Base-by-base conservation (phyloP, 208 protist genomes). In the Trypanosoma rangeli region DNA sequence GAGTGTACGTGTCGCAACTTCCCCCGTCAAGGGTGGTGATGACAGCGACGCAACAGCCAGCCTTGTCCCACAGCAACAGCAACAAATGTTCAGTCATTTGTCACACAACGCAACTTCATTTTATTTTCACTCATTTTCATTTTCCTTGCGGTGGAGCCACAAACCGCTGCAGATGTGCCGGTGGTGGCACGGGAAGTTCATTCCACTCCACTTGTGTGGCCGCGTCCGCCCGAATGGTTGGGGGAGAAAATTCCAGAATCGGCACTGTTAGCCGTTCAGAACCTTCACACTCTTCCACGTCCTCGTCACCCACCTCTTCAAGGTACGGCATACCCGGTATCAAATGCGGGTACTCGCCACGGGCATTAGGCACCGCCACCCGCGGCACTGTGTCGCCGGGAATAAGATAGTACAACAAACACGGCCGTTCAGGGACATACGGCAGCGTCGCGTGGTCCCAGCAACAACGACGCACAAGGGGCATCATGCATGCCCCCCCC, bases 381-480 rank as follows among this genome's bases (percentile, higher is more conserved):
- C 87, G 86, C 70, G 74, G 82, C 20, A 93, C 82, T 0, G 73
- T 61, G 44, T 92, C 84, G 29, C 82, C 85, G 0, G 90, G 90
- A 16, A 95, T 74, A n/a, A 87, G 59, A 59, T 95, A 95, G 61
- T 90, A 88, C 35, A 95, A n/a, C 20, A 90, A 67, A 73, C 90
- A 93, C 31, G 86, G 85, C 15, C 67, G 58, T 1, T 31, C 0
- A 0, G 90, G 90, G 0, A 68, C 83, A 69, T 93, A 95, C 24
- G 85, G 85, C 48, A 90, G 64, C 37, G 80, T 85, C 18, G 57
- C 58, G 76, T 95, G 86, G 52, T 95, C 84, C 87, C 90, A 95
- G 0, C 48, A 44, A 54, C 80, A 85, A 3, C 64, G 64, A 20
- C 66, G 63, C 22, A 84, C 37, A 53, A 68, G 69, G 5, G 64